phyloP scores from a whole-genome alignment of 208 protist genomes.

The Acanthamoeba royreba region DNA sequence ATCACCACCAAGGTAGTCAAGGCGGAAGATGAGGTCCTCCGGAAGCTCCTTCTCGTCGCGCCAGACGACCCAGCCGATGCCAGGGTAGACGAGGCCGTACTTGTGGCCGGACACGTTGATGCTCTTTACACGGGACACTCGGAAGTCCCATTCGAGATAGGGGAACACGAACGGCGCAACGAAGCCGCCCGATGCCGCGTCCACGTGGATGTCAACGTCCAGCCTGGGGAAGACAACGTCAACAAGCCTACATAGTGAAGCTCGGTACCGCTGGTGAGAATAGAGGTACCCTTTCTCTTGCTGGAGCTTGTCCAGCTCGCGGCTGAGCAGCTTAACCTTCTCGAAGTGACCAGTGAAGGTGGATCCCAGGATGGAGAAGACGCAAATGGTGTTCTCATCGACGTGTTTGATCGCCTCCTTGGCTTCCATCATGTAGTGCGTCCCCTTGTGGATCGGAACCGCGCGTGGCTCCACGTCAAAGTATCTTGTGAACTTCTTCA shows the following conservation, averaged over 20 bases:
- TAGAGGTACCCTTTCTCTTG: conserved; percentile 18
- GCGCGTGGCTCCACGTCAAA: conserved; percentile 58
- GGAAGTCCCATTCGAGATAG: conserved; percentile 52
- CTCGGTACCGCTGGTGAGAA: background rate
- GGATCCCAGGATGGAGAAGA: conserved; percentile 55
- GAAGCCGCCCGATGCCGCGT: conserved; percentile 68
- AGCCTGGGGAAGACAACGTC: background rate
- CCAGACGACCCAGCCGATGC: conserved; percentile 66
- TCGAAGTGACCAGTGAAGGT: conserved; percentile 64
- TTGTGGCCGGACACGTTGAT: conserved; percentile 60
- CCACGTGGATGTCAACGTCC: conserved; percentile 65
- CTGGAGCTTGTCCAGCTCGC: conserved; percentile 23
- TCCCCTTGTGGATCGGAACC: background rate
- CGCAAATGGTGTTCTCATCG: conserved; percentile 69
- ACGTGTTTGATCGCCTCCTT: conserved; percentile 8
- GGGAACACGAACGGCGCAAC: conserved; percentile 58
- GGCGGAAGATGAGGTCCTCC: conserved; percentile 54
- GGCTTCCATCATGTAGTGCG: conserved; percentile 17
- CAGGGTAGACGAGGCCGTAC: conserved; percentile 45
- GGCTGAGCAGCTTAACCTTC: conserved; percentile 39
- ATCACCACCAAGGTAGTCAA: conserved; percentile 53
- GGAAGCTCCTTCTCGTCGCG: conserved; percentile 49
- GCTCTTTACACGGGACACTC: conserved; percentile 50
- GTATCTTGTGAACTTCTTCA: conserved; percentile 62
- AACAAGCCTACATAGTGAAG: background rate